These are phyloP conservation scores for Phytopythium aichiense DNA, from an alignment of 352 stramenopile genomes.

Conservation along the genomic window DNA sequence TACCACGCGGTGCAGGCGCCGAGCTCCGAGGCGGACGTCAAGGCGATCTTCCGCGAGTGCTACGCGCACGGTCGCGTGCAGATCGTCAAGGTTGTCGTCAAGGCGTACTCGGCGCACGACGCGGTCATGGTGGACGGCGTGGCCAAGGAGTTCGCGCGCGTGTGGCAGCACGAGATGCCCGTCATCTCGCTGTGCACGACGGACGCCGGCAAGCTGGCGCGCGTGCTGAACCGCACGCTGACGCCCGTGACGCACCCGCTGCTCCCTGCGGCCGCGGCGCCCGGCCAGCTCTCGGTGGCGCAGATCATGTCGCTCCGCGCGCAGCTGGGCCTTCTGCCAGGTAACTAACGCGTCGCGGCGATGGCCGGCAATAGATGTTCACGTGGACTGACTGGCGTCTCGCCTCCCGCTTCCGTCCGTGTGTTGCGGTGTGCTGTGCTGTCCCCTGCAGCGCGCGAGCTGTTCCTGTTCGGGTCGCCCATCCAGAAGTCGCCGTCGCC, in stretches of 20 bases:
- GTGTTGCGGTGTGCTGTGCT: neutral
- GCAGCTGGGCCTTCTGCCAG: slow-evolving; percentile 79
- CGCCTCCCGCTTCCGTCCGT: neutral
- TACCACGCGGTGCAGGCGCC: slow-evolving; percentile 65
- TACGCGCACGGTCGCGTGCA: slow-evolving; percentile 71
- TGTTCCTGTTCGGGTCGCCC: slow-evolving; percentile 95
- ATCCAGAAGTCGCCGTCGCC: slow-evolving; percentile 96
- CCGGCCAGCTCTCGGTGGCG: slow-evolving; percentile 93
- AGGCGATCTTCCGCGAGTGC: slow-evolving; percentile 63
- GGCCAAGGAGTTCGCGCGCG: slow-evolving; percentile 40
- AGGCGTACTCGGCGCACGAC: slow-evolving; percentile 79
- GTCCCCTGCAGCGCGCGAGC: slow-evolving; percentile 55
- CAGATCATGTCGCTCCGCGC: slow-evolving; percentile 90
- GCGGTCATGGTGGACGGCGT: slow-evolving; percentile 82
- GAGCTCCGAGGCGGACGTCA: slow-evolving; percentile 40
- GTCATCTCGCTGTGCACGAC: slow-evolving; percentile 94
- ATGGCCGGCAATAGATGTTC: slow-evolving; percentile 5
- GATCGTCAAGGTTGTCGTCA: slow-evolving; percentile 90
- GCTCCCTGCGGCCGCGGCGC: slow-evolving; percentile 91
- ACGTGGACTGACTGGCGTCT: slow-evolving; percentile 8
- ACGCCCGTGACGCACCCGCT: slow-evolving; percentile 95
- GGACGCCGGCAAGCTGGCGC: slow-evolving; percentile 88
- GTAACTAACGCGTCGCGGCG: slow-evolving; percentile 39
- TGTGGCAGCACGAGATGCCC: slow-evolving; percentile 80
- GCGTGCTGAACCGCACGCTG: slow-evolving; percentile 94